A percentile compares a stretch with the other conserved stretches of the same genome.
Conservation (phyloP, 2,329 filamentous ascomycete genomes). For the Cladosporium cucumerinum region DNA sequence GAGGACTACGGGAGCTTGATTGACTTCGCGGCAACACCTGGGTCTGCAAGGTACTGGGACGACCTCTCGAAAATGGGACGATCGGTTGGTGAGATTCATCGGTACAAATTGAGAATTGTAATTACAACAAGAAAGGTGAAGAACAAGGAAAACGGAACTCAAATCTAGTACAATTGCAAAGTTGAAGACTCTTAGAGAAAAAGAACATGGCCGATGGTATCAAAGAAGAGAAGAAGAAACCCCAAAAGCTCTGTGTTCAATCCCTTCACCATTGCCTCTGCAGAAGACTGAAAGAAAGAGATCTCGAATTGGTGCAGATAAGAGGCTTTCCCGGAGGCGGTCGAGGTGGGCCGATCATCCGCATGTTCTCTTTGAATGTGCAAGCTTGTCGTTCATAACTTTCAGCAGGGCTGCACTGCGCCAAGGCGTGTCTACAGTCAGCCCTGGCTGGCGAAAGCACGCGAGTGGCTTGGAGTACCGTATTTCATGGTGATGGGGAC, state of each 20-base stretch:
- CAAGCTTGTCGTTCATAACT: neutral
- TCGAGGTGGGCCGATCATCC: neutral
- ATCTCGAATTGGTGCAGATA: neutral
- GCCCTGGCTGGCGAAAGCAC: constrained; percentile 27
- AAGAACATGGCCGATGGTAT: neutral
- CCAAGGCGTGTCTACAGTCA: neutral
- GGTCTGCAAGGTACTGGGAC: neutral
- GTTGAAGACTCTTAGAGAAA: neutral
- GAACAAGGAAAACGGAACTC: neutral
- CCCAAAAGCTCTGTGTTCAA: neutral
- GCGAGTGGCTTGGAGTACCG: constrained; percentile 25
- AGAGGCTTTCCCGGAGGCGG: neutral
- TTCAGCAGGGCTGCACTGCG: neutral
- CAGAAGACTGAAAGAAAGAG: neutral
- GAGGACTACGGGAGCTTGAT: neutral
- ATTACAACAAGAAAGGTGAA: neutral
- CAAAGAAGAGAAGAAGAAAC: neutral
- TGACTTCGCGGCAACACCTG: neutral
- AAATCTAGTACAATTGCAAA: neutral
- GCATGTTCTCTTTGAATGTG: neutral
- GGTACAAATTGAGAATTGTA: neutral
- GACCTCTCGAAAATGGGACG: neutral
- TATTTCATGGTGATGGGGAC: constrained; percentile 8
- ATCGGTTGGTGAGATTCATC: neutral
- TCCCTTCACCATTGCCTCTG: neutral